Evolutionary conservation across 1,139 yeast genomes (phyloP), one percentile per base, ranked within the genome.

Genomic region (Geotrichum bryndzae): DNA sequence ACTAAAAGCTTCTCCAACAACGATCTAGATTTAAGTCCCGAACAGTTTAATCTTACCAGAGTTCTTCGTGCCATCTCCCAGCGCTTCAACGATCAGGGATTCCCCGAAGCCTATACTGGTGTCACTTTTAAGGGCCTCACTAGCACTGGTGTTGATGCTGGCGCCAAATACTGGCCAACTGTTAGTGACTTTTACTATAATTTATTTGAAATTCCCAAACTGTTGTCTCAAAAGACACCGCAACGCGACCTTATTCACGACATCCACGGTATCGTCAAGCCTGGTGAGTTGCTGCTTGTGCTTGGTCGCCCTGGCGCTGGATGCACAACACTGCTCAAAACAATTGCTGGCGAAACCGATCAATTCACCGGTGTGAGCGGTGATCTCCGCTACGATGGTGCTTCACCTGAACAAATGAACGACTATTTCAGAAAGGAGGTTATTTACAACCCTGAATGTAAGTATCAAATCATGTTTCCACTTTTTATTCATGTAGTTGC

Each of bases 301-400:
- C 77, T 85, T 56, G 89, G 88, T 59, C 79, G 86, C 66, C 88
- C 88, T 8, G 89, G 88, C 63, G 83, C 88, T 23, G 88, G 88
- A 61, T 84, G 88, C 70, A 79, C 87, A 4, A 80, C 87, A 15
- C 76, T 84, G 48, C 75, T 85, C 68, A 82, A 82, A 68, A 75
- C 85, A 54, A 66, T 84, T 56, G 80, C 86, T 60, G 87, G 87
- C 65, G 83, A 81, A 66, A 77, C 76, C 31, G 74, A 74, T 46
- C 77, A 76, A 57, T 77, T 79, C 65, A 74, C 73, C 46, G 74
- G 68, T 64, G 76, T 78, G n/a, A 72, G 71, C 53, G 79, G 82
- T 68, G 80, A 79, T 23, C 72, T 83, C 54, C 72, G 75, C 18
- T 84, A 82, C 68, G 86, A 83, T 69, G 85, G 86, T 53, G 71